phyloP scores from a whole-genome alignment of 2,329 filamentous ascomycete genomes.

The Aspergillus uvarum region DNA sequence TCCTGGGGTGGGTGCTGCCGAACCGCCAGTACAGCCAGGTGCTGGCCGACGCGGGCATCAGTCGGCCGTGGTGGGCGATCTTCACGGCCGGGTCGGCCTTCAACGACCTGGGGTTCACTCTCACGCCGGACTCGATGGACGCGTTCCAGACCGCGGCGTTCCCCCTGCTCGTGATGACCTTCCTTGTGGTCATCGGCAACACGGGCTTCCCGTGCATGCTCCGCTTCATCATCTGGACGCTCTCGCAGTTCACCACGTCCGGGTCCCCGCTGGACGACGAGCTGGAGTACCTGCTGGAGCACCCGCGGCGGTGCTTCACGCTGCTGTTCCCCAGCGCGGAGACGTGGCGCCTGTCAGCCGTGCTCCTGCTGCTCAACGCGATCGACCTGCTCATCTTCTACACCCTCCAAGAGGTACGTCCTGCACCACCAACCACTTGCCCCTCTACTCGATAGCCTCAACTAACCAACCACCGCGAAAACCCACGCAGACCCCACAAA shows the following conservation, averaged over 20 bases:
- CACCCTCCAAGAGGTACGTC: constrained; percentile 76
- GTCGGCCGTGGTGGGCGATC: constrained; percentile 78
- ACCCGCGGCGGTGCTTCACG: constrained; percentile 92
- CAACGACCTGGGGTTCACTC: constrained; percentile 84
- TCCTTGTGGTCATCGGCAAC: constrained; percentile 88
- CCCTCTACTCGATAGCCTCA: neutral
- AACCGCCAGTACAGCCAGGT: constrained; percentile 61
- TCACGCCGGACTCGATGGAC: constrained; percentile 89
- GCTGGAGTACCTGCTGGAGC: constrained; percentile 81
- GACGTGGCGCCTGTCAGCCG: constrained; percentile 89
- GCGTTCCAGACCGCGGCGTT: constrained; percentile 76
- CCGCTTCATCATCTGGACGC: constrained; percentile 82
- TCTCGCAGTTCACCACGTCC: constrained; percentile 64
- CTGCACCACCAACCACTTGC: neutral
- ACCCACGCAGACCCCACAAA: constrained; percentile 47
- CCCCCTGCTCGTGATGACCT: constrained; percentile 72
- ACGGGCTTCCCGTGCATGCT: constrained; percentile 92
- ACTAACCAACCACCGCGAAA: neutral
- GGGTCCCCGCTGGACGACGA: constrained; percentile 77
- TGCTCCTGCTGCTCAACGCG: constrained; percentile 75
- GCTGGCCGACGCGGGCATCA: constrained; percentile 59
- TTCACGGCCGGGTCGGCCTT: constrained; percentile 85
- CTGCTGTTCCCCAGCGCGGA: constrained; percentile 81
- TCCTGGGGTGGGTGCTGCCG: constrained; percentile 75
- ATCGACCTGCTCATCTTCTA: constrained; percentile 79